Evolutionary conservation across 1,284 basidiomycete species (phyloP).

Genomic region (Ustilago xerochloae): DNA sequence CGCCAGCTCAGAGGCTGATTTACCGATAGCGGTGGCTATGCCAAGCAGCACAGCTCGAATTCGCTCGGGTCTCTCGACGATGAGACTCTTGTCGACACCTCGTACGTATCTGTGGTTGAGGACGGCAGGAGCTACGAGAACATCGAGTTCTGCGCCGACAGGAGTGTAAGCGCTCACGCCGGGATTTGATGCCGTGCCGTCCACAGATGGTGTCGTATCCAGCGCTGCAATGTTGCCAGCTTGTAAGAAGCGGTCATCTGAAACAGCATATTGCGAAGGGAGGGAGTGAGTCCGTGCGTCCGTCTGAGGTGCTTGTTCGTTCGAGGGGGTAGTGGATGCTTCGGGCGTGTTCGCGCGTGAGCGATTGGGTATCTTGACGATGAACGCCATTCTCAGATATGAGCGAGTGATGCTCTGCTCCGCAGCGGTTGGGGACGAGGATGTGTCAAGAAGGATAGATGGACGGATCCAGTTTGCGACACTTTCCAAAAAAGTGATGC

Average conservation of each 20-base stretch:
- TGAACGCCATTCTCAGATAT: conserved; percentile 50
- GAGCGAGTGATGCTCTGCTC: background rate
- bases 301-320: background rate
- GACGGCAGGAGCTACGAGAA: conserved; percentile 61
- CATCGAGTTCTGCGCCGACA: conserved; percentile 44
- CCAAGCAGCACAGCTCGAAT: conserved; percentile 64
- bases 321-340: conserved; percentile 24
- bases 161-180: background rate
- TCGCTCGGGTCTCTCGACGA: conserved; percentile 66
- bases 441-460: background rate
- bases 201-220: background rate
- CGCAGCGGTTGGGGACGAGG: too few species aligned
- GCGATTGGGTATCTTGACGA: conserved; percentile 60
- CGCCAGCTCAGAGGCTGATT: conserved; percentile 4
- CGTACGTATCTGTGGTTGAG: conserved; percentile 64
- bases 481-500: background rate
- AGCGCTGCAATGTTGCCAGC: background rate
- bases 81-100: conserved; percentile 58
- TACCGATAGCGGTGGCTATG: conserved; percentile 50
- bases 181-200: background rate
- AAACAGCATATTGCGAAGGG: background rate
- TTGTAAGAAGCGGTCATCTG: background rate
- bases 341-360: conserved; percentile 45
- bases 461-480: background rate
- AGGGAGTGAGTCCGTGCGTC: background rate